Evolutionary conservation across 2,329 filamentous ascomycete species (phyloP), one percentile per base, ranked within the genome.

Genomic region (Alternaria sp.): DNA sequence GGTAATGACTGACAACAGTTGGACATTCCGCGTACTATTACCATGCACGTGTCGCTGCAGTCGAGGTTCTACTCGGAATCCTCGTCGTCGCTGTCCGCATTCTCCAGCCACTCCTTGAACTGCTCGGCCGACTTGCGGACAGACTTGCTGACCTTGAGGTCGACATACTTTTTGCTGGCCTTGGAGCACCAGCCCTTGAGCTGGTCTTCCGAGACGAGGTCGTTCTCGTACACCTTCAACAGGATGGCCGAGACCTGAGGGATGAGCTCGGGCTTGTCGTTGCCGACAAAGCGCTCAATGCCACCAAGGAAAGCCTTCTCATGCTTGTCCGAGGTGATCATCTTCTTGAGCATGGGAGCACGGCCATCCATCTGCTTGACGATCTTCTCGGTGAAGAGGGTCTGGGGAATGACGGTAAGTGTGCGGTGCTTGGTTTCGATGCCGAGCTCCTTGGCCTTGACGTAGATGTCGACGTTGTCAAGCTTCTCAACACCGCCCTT

Each of bases 131-230:
- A 92, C 86, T 96, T 95, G 84, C 94, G 93, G 67, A 98, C 94
- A 87, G 96, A 97, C 87, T 94, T 95, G 84, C 93, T 97, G 65
- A 90, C 94, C 64, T 90, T 80, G 65, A 96, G 82, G 79, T 98
- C 95, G 73, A 96, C 92, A 80, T 98, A 98, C 86, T 97, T 97
- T 90, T 97, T 97, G 88, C 93, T 97, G 63, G 95, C 94, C 87
- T 96, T 97, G 78, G 88, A 87, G 70, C 94, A 95, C 95, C 96
- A 99, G 73, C 91, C 90, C 82, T 90, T 92, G 78, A 97, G 89
- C 15, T 94, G 88, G 68, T 97, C 94, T 84, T 99, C 96, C 55
- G 87, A 89, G 74, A 97, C 85, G 59, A 99, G 87, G 72, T 99
- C 96, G 75, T 93, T 87, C 82, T 97, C 89, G 83, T 98, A 99